A percentile compares a stretch with the other conserved stretches of the same genome.
These are phyloP conservation scores for Tetraselmis chui DNA, from an alignment of 139 green algal species.

Conservation along the genomic window DNA sequence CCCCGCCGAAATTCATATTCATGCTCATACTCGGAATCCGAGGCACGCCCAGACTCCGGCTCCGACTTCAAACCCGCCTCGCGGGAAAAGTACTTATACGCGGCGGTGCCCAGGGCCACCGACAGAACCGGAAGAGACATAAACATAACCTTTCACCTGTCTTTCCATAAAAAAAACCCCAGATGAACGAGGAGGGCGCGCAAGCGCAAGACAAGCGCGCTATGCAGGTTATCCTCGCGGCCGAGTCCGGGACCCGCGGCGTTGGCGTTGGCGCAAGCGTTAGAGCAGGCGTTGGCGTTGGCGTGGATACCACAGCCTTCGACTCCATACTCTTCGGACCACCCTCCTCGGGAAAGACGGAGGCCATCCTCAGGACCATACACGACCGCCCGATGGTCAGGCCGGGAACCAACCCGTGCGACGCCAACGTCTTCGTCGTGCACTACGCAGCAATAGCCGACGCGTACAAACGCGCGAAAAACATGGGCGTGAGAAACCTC, in stretches of 20 bases:
- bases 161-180: not conserved
- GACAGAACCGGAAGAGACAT: not conserved
- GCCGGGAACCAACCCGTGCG: not conserved
- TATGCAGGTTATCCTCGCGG: not conserved
- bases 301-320: no score
- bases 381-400: not conserved
- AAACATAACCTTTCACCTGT: slow-evolving; percentile 1
- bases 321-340: not conserved
- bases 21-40: no score
- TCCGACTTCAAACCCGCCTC: no score
- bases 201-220: not conserved
- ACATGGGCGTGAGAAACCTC: not conserved
- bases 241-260: not conserved
- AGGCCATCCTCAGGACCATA: not conserved
- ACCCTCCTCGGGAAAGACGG: not conserved
- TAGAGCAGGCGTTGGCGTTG: not conserved
- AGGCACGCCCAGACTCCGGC: no score
- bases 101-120: not conserved
- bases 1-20: not conserved
- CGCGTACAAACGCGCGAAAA: not conserved
- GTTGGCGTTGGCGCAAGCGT: not conserved
- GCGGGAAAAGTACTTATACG: not conserved
- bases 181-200: not conserved
- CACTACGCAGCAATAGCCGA: not conserved
- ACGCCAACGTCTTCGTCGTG: not conserved